Evolutionary conservation across 306 rosid species (phyloP).

Genomic region (Castanopsis chinensis): DNA sequence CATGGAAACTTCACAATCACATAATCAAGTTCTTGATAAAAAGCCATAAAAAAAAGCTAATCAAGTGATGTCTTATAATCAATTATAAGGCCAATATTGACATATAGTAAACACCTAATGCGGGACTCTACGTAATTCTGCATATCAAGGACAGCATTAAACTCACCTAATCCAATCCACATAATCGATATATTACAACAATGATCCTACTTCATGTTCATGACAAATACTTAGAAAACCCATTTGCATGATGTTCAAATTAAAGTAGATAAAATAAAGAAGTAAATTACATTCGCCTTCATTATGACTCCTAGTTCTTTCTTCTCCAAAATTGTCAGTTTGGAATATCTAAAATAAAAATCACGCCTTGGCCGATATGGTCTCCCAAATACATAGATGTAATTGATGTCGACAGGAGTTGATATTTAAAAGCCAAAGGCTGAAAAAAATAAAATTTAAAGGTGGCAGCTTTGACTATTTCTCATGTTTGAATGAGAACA

Average conservation of each 20-base stretch:
- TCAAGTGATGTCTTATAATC: too few relatives aligned
- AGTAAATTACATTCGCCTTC: background rate
- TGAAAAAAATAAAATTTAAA: background rate
- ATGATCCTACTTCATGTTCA: background rate
- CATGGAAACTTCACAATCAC: background rate
- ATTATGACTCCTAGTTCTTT: background rate
- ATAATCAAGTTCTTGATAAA: background rate
- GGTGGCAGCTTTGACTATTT: constrained; percentile 11
- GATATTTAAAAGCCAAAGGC: background rate
- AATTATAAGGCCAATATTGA: too few relatives aligned
- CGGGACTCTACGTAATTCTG: too few relatives aligned
- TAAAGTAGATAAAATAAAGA: background rate
- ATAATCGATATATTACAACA: too few relatives aligned
- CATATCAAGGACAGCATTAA: too few relatives aligned
- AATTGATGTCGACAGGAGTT: background rate
- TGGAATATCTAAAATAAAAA: background rate
- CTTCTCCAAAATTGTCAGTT: background rate
- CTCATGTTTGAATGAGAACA: background rate
- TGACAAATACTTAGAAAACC: background rate
- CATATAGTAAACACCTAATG: too few relatives aligned
- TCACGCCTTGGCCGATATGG: background rate
- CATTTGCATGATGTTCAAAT: background rate
- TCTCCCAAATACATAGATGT: background rate
- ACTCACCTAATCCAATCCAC: too few relatives aligned
- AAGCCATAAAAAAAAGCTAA: background rate